Conservation (phyloP, 495 filamentous ascomycete species). For the Neurospora hispaniola region DNA sequence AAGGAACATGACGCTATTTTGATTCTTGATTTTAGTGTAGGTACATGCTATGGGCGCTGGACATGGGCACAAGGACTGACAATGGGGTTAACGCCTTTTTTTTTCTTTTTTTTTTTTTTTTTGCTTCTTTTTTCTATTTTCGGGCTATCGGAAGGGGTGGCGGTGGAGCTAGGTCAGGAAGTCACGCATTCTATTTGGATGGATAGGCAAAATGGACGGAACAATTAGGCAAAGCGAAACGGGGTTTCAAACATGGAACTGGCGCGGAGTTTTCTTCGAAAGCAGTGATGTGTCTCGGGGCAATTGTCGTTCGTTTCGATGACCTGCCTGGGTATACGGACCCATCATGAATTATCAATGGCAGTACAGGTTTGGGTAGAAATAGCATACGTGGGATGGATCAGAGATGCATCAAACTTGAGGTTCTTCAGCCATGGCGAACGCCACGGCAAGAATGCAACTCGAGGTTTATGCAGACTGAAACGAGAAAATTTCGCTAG, state of each 20-base stretch:
- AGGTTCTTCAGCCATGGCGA: not conserved
- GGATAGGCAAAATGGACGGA: not conserved
- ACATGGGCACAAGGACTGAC: not conserved
- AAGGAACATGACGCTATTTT: not conserved
- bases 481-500: not conserved
- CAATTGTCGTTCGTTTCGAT: not conserved
- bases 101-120: not conserved
- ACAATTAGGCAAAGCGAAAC: not conserved
- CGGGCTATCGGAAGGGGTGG: not conserved
- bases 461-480: not conserved
- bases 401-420: not conserved
- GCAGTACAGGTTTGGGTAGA: not conserved
- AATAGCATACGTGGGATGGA: not conserved
- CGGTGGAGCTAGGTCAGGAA: not conserved
- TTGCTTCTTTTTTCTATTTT: too few relatives aligned
- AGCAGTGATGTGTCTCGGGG: not conserved
- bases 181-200: not conserved
- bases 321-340: not conserved
- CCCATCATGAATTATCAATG: not conserved
- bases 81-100: not conserved
- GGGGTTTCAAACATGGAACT: not conserved
- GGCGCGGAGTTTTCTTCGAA: not conserved
- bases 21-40: not conserved
- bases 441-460: not conserved
- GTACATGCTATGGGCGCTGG: not conserved